Evolutionary conservation across 1,284 basidiomycete species (phyloP).

Genomic region (Naganishia sp.): DNA sequence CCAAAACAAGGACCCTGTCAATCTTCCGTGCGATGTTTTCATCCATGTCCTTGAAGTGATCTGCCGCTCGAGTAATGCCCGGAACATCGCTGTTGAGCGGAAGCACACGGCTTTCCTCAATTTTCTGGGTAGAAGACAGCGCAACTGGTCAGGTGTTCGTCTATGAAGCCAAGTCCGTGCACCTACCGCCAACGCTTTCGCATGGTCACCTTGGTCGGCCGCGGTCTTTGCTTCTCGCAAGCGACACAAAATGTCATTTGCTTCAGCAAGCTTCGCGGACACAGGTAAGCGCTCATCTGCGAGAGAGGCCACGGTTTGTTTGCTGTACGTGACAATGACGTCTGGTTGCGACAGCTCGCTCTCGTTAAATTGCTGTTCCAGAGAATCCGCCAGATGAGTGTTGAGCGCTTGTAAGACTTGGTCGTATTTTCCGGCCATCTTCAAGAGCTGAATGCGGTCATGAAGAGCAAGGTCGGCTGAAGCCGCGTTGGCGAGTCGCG

Average conservation of each 20-base stretch:
- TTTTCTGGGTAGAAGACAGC: constrained; percentile 1
- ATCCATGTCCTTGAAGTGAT: constrained; percentile 89
- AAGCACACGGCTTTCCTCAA: constrained; percentile 86
- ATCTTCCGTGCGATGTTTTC: constrained; percentile 82
- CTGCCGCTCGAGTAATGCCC: constrained; percentile 80
- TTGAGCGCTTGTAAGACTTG: constrained; percentile 87
- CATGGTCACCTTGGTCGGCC: constrained; percentile 70
- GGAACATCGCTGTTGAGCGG: constrained; percentile 84
- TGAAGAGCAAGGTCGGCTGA: constrained; percentile 68
- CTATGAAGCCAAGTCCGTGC: not conserved
- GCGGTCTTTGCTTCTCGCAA: constrained; percentile 78
- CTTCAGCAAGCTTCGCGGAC: constrained; percentile 28
- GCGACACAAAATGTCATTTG: constrained; percentile 29
- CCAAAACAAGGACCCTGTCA: constrained; percentile 81
- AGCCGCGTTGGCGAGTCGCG: constrained; percentile 74
- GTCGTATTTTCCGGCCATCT: constrained; percentile 87
- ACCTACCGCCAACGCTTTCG: constrained; percentile 76
- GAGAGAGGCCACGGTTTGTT: constrained; percentile 23
- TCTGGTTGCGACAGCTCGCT: constrained; percentile 31
- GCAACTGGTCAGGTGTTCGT: not conserved
- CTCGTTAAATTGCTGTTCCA: constrained; percentile 61
- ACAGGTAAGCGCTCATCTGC: constrained; percentile 19
- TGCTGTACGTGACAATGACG: constrained; percentile 16
- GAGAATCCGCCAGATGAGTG: constrained; percentile 80
- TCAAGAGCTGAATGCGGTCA: constrained; percentile 93